Evolutionary conservation across 805 yeast genomes (phyloP).

Genomic region (Huiozyma sinensis): DNA sequence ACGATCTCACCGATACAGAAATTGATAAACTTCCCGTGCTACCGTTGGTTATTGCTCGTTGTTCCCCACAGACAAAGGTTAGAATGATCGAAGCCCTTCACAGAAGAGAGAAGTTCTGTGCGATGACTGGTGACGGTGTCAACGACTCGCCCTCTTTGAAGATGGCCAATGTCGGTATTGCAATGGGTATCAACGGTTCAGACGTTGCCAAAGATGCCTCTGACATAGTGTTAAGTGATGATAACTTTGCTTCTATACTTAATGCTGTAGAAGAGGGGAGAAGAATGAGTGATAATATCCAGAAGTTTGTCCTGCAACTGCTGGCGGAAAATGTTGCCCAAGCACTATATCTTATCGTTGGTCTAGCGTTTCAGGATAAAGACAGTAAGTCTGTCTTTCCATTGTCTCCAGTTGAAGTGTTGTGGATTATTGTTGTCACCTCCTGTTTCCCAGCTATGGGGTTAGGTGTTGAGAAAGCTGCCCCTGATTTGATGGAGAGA

Average conservation of each 20-base stretch:
- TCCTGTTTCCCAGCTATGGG: slow-evolving; percentile 99
- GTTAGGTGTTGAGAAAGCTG: slow-evolving; percentile 92
- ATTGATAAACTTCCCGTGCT: slow-evolving; percentile 63
- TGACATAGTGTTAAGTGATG: slow-evolving; percentile 94
- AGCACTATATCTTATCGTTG: slow-evolving; percentile 70
- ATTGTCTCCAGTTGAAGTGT: slow-evolving; percentile 90
- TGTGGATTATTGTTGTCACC: slow-evolving; percentile 94
- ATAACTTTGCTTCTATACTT: slow-evolving; percentile 87
- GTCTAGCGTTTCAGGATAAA: slow-evolving; percentile 69
- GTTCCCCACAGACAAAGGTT: slow-evolving; percentile 89
- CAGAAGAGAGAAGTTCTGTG: slow-evolving; percentile 84
- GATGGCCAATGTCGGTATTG: slow-evolving; percentile 90
- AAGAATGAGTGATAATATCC: slow-evolving; percentile 91
- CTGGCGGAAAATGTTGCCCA: slow-evolving; percentile 94
- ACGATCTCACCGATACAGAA: slow-evolving; percentile 55
- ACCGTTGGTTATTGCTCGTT: slow-evolving; percentile 86
- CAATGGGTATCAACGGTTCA: slow-evolving; percentile 89
- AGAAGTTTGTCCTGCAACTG: slow-evolving; percentile 85
- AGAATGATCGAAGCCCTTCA: slow-evolving; percentile 83
- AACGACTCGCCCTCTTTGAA: slow-evolving; percentile 96
- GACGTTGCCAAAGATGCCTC: slow-evolving; percentile 98
- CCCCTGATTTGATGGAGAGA: slow-evolving; percentile 84
- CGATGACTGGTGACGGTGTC: slow-evolving; percentile 99
- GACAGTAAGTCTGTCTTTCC: slow-evolving; percentile 74
- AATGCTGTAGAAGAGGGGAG: slow-evolving; percentile 95